Evolutionary conservation across 1,139 yeast species (phyloP).

Genomic region (Petasospora rhodanensis): DNA sequence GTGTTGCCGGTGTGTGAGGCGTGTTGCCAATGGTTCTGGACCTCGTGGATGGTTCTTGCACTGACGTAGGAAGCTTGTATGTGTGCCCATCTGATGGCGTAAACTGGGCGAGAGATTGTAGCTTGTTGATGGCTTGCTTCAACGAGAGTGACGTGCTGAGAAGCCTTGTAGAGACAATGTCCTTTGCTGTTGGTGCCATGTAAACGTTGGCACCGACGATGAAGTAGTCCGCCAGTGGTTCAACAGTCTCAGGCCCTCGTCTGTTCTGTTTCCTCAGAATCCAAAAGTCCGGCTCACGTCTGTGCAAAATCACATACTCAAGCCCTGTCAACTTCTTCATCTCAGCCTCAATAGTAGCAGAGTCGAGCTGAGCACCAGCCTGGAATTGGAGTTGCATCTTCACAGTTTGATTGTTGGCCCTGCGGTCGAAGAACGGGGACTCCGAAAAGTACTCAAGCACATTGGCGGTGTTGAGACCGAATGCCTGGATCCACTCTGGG

Average conservation of each 20-base stretch:
- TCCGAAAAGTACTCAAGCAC: conserved; percentile 90
- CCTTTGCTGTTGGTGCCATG: conserved; percentile 72
- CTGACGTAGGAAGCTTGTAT: conserved; percentile 21
- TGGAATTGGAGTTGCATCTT: conserved; percentile 94
- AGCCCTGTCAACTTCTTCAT: conserved; percentile 77
- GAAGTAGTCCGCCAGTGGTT: conserved; percentile 69
- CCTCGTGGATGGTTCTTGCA: conserved; percentile 8
- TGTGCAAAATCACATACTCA: conserved; percentile 72
- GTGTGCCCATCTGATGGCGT: conserved; percentile 35
- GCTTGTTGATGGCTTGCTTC: conserved; percentile 27
- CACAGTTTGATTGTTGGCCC: conserved; percentile 89
- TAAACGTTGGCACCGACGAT: conserved; percentile 89
- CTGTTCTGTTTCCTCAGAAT: conserved; percentile 78
- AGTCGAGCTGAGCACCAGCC: conserved; percentile 43
- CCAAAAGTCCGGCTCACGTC: conserved; percentile 92
- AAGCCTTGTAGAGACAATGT: conserved; percentile 52
- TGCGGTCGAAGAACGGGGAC: conserved; percentile 91
- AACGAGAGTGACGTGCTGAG: conserved; percentile 29
- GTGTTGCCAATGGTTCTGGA: conserved; percentile 20
- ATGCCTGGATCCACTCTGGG: conserved; percentile 93
- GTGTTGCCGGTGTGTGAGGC: conserved; percentile 21
- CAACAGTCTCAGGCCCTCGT: conserved; percentile 44
- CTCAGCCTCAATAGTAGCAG: conserved; percentile 37
- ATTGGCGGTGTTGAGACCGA: conserved; percentile 82
- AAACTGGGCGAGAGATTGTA: conserved; percentile 30